Base-by-base conservation (phyloP, 2,329 filamentous ascomycete genomes). In the Curvularia eragrostidis region DNA sequence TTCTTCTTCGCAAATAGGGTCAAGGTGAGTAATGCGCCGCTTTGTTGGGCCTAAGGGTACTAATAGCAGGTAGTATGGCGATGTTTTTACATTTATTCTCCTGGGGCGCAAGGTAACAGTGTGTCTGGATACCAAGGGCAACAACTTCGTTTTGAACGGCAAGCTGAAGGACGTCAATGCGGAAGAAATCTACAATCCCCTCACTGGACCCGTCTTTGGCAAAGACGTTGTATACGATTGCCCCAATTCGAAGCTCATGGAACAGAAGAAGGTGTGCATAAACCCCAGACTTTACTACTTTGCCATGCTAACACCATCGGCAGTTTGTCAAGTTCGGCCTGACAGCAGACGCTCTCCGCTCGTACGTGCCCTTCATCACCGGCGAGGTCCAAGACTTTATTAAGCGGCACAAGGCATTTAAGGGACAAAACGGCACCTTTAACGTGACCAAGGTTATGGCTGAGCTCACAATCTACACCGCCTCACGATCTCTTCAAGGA, bases 211-310 rank as follows among this genome's bases (percentile, higher is more conserved):
- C 43, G 85, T 88, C 3, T 96, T 96, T 74, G 92, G 92, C 66
- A 88, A 87, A 69, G 89, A 93, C 79, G 92, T 96, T 24, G 91
- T 96, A 52, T 96, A 96, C 75, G 92, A 96, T 76, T 95, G 91
- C 79, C 91, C 91, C 41, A 96, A 96, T 75, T 84, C 91, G 57
- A 96, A 96, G 80, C 85, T 96, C 73, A 96, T 96, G 92, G 92
- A 96, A 81, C 92, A 96, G 83, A 96, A 96, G 83, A 95, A 94
- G 87, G 91, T 93, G 76, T 62, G 79, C n/a, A n/a, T n/a, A n/a
- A n/a, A n/a, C n/a, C n/a, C n/a, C 54, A n/a, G 1, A 7, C 4
- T 26, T 36, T 2, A 3, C 7, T 24, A 6, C 3, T 13, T 9
- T 21, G 21, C 9, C 23, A 0, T 44, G 41, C 62, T 68, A 34